phyloP scores from a whole-genome alignment of 441 rosid species.

The Populus hybrid region DNA sequence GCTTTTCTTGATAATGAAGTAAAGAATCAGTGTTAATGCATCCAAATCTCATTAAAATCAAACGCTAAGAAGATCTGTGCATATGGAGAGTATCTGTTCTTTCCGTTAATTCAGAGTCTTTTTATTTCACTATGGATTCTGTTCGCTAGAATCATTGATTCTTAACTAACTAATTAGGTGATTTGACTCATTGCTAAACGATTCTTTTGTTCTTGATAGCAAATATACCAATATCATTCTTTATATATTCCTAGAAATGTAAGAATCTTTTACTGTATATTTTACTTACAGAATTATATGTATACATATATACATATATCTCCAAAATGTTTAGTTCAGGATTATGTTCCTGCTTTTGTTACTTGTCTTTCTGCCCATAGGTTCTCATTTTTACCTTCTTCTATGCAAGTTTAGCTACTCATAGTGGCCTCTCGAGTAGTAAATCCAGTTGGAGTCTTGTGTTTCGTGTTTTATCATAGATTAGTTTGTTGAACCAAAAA shows the following conservation, averaged over 20 bases:
- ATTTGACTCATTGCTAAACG: constrained; percentile 30
- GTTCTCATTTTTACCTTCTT: constrained; percentile 19
- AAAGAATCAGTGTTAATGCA: constrained; percentile 29
- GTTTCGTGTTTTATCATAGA: constrained; percentile 21
- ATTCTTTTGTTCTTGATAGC: constrained; percentile 36
- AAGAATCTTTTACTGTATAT: constrained; percentile 23
- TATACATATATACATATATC: not conserved
- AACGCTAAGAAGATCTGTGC: constrained; percentile 34
- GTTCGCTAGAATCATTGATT: constrained; percentile 31
- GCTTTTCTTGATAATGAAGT: constrained; percentile 29
- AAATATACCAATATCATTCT: constrained; percentile 32
- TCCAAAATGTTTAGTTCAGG: constrained; percentile 24
- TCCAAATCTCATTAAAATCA: constrained; percentile 28
- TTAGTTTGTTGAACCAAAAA: constrained; percentile 4
- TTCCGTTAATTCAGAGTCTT: constrained; percentile 28
- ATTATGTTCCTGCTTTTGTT: constrained; percentile 16
- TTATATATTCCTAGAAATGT: constrained; percentile 35
- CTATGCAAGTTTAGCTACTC: constrained; percentile 36
- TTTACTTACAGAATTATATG: constrained; percentile 11
- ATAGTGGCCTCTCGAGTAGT: constrained; percentile 58
- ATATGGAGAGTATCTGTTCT: constrained; percentile 36
- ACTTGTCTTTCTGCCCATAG: constrained; percentile 34
- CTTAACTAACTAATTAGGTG: constrained; percentile 17
- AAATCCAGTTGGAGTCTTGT: constrained; percentile 23
- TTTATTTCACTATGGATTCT: constrained; percentile 28